phyloP scores from a whole-genome alignment of 495 filamentous ascomycete species.

The Symbiotaphrina buchneri region DNA sequence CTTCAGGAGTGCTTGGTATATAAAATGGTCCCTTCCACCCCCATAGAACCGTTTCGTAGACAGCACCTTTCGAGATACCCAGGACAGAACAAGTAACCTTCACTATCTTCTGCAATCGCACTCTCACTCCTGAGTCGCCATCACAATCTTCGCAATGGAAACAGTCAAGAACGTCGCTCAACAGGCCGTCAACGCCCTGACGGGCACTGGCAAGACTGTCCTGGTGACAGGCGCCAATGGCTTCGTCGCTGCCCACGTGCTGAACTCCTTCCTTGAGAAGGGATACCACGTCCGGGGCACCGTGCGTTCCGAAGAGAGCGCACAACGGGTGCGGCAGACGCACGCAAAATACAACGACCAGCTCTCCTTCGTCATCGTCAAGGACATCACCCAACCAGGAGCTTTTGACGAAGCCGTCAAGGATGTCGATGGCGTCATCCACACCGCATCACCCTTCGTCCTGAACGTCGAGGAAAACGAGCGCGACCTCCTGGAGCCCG shows the following conservation, averaged over 20 bases:
- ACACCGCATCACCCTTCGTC: slow-evolving; percentile 25
- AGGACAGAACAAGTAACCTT: too few species aligned
- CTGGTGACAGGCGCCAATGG: slow-evolving; percentile 18
- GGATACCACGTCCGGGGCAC: slow-evolving; percentile 1
- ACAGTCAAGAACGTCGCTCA: too few species aligned
- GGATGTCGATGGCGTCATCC: slow-evolving; percentile 16
- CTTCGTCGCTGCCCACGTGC: slow-evolving; percentile 13
- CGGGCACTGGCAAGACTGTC: slow-evolving; percentile 2
- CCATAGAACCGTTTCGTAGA: too few species aligned
- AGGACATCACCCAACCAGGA: slow-evolving; percentile 18
- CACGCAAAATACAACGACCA: slow-evolving; percentile 10
- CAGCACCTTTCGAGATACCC: too few species aligned
- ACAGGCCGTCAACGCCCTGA: too few species aligned
- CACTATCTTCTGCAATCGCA: too few species aligned
- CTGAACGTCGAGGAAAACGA: slow-evolving; percentile 15
- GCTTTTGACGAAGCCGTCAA: slow-evolving; percentile 24
- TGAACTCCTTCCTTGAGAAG: slow-evolving; percentile 13
- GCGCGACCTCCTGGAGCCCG: slow-evolving; percentile 8
- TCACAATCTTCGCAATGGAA: too few species aligned
- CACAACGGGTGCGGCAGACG: slow-evolving; percentile 11
- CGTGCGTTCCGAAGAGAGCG: slow-evolving; percentile 12
- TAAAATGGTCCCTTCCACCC: too few species aligned
- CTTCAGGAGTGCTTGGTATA: too few species aligned
- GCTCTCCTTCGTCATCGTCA: slow-evolving; percentile 21
- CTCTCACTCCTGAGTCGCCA: too few species aligned